These are phyloP conservation scores for Ramaria rubella DNA, from an alignment of 768 basidiomycete genomes.

Conservation along the genomic window DNA sequence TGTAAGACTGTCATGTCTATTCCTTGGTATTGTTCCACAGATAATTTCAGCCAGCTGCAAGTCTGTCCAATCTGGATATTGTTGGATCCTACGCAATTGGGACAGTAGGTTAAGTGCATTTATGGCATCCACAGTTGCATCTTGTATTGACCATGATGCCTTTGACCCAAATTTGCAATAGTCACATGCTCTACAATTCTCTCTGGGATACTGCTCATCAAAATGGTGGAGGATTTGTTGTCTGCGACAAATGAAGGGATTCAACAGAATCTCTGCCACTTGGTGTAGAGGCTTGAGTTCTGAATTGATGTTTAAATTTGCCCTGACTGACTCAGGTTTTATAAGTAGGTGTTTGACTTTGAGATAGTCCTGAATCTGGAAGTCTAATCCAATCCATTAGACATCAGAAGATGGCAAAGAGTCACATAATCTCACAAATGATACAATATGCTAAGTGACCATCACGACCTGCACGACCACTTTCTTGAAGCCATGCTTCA, in stretches of 20 bases:
- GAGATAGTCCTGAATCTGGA: not conserved
- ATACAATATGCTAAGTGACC: not conserved
- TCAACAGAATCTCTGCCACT: not conserved
- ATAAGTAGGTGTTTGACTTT: not conserved
- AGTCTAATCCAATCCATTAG: not conserved
- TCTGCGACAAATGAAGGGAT: not conserved
- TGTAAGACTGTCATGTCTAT: not conserved
- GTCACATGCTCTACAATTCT: not conserved
- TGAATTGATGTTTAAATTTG: not conserved
- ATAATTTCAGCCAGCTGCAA: not conserved
- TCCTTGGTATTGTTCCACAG: not conserved
- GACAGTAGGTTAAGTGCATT: not conserved
- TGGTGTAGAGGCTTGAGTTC: not conserved
- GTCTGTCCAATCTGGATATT: not conserved
- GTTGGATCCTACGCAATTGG: not conserved
- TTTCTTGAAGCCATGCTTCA: slow-evolving; percentile 9
- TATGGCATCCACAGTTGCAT: not conserved
- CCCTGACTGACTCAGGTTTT: not conserved
- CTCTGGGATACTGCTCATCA: not conserved
- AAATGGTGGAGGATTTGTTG: not conserved
- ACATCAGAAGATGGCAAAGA: not conserved
- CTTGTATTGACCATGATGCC: not conserved
- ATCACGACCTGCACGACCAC: slow-evolving; percentile 11
- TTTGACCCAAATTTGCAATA: not conserved
- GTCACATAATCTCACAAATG: not conserved